phyloP scores from a whole-genome alignment of 495 filamentous ascomycete species.

The Pyronema omphalodes region DNA sequence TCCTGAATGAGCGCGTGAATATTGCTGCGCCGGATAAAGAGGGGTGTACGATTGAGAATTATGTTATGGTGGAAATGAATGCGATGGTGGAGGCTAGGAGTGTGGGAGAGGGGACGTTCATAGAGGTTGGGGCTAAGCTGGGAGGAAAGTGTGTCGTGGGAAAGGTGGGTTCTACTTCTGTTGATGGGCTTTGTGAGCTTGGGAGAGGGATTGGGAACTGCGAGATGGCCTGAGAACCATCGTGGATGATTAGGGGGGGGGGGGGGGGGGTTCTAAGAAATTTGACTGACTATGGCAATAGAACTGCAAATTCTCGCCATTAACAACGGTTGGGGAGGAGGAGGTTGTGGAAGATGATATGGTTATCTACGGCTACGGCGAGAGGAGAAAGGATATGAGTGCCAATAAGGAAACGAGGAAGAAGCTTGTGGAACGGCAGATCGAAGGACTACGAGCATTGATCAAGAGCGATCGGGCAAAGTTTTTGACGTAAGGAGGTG shows the following conservation, averaged over 20 bases:
- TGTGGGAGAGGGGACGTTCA: conserved; percentile 42
- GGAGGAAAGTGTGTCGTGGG: conserved; percentile 46
- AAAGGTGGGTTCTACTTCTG: conserved; percentile 31
- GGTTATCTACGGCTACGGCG: conserved; percentile 43
- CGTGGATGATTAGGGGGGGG: not conserved
- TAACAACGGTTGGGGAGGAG: conserved; percentile 32
- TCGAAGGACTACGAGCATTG: conserved; percentile 42
- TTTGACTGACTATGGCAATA: conserved; percentile 23
- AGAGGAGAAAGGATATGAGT: conserved; percentile 37
- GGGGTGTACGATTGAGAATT: conserved; percentile 31
- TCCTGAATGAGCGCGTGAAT: conserved; percentile 52
- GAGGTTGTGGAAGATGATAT: conserved; percentile 45
- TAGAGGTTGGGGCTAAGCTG: conserved; percentile 43
- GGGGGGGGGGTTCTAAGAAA: not conserved
- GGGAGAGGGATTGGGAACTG: not conserved
- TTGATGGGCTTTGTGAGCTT: not conserved
- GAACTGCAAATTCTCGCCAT: conserved; percentile 36
- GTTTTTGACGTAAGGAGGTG: conserved; percentile 26
- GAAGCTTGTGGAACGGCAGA: conserved; percentile 39
- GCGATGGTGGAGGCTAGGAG: conserved; percentile 42
- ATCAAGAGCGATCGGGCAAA: conserved; percentile 45
- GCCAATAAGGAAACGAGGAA: conserved; percentile 36
- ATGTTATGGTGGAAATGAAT: conserved; percentile 42
- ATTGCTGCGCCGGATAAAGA: conserved; percentile 34
- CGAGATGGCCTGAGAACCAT: not conserved